phyloP scores from a whole-genome alignment of 495 filamentous ascomycete genomes.

The Penicillium silybi region DNA sequence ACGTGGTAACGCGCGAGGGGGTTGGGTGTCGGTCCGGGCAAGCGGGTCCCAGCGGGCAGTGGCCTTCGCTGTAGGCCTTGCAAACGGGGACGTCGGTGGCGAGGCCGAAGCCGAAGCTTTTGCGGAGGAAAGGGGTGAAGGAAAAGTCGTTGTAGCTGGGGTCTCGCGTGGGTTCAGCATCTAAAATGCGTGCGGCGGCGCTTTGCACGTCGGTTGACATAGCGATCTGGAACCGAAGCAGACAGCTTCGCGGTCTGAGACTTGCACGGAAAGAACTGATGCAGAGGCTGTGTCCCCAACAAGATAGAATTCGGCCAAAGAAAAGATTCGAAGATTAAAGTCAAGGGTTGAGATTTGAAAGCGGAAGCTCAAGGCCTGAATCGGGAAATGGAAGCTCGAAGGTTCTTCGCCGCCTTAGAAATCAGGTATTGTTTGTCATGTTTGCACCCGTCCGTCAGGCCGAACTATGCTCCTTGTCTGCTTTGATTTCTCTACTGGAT shows the following conservation, averaged over 20 bases:
- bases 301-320: neutral
- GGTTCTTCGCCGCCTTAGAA: constrained; percentile 8
- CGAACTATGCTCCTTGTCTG: no score
- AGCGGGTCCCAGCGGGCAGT: constrained; percentile 71
- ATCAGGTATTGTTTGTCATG: constrained; percentile 6
- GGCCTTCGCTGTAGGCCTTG: constrained; percentile 72
- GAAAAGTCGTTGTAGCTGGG: constrained; percentile 59
- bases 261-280: neutral
- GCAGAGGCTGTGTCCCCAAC: neutral
- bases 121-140: constrained; percentile 70
- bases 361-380: neutral
- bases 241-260: neutral
- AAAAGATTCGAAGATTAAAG: neutral
- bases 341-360: neutral
- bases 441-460: neutral
- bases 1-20: constrained; percentile 42
- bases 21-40: constrained; percentile 67
- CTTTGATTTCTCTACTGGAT: no score
- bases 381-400: neutral
- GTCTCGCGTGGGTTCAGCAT: constrained; percentile 44
- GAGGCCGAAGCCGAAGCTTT: constrained; percentile 74
- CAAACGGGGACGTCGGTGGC: constrained; percentile 70
- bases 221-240: neutral
- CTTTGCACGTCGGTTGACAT: constrained; percentile 40
- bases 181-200: constrained; percentile 33